These are phyloP conservation scores for Purpureocillium takamizusanense DNA, from an alignment of 2,329 filamentous ascomycete genomes.

Conservation along the genomic window DNA sequence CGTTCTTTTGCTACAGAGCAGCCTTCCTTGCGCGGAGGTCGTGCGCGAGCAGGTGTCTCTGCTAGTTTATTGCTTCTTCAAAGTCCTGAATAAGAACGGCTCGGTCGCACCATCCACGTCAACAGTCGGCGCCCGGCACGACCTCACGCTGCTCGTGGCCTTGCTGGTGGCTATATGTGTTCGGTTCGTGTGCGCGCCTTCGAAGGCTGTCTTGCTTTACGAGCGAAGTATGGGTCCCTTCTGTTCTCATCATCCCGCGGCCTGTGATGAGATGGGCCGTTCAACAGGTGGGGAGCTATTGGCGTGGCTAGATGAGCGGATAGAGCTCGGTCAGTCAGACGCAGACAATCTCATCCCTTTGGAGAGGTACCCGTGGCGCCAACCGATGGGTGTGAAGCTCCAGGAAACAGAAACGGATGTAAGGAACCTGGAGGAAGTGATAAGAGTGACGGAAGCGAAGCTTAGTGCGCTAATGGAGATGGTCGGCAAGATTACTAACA, in stretches of 20 bases:
- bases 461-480: constrained; percentile 68
- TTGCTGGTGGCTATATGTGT: constrained; percentile 70
- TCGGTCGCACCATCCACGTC: too few relatives aligned
- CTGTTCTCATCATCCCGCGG: constrained; percentile 60
- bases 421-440: constrained; percentile 69
- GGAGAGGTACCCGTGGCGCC: constrained; percentile 42
- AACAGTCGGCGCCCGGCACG: too few relatives aligned
- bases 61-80: too few relatives aligned
- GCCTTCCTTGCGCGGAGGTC: too few relatives aligned
- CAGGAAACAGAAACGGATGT: constrained; percentile 57
- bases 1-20: too few relatives aligned
- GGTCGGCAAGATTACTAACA: constrained; percentile 48
- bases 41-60: too few relatives aligned
- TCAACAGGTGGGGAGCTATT: constrained; percentile 81
- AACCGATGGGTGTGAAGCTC: constrained; percentile 50
- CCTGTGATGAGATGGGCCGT: constrained; percentile 90
- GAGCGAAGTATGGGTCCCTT: constrained; percentile 21
- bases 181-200: constrained; percentile 43
- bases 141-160: constrained; percentile 60
- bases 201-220: constrained; percentile 25
- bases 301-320: constrained; percentile 86
- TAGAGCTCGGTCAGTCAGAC: constrained; percentile 56
- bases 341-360: constrained; percentile 23
- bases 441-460: constrained; percentile 78
- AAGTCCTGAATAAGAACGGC: too few relatives aligned